A percentile compares a stretch with the other conserved stretches of the same genome.
Evolutionary conservation across 495 filamentous ascomycete species (phyloP).

Genomic region (Xylaria intraflava): DNA sequence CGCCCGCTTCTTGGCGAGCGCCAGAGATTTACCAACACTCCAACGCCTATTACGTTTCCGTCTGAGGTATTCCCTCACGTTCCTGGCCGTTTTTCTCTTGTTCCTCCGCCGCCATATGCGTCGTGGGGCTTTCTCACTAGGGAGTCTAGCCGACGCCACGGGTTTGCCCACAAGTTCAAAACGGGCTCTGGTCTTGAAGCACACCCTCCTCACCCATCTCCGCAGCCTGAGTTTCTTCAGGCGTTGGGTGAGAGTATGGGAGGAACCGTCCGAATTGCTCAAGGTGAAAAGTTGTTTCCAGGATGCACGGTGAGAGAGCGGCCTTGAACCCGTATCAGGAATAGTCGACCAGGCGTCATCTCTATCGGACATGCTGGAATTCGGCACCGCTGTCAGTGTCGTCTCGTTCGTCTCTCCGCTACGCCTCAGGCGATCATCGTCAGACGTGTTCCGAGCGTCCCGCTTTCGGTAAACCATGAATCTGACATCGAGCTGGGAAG

Average conservation of each 20-base stretch:
- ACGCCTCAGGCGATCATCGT: constrained; percentile 9
- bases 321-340: neutral
- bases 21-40: neutral
- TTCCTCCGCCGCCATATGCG: neutral
- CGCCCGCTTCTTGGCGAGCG: neutral
- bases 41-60: neutral
- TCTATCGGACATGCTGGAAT: neutral
- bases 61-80: neutral
- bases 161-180: constrained; percentile 11
- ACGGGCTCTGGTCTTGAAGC: constrained; percentile 17
- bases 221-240: constrained; percentile 18
- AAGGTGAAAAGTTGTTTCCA: constrained; percentile 3
- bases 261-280: constrained; percentile 8
- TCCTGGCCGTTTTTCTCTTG: neutral
- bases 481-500: constrained; percentile 16
- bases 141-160: neutral
- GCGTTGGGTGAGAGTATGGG: constrained; percentile 12
- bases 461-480: constrained; percentile 7
- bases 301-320: neutral
- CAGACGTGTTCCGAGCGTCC: constrained; percentile 6
- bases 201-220: constrained; percentile 22
- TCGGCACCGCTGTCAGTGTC: neutral
- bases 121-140: neutral
- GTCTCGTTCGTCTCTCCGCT: constrained; percentile 11
- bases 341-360: neutral